Evolutionary conservation across 1,284 basidiomycete species (phyloP), one percentile per base, ranked within the genome.

Genomic region (Fomes fomentarius): DNA sequence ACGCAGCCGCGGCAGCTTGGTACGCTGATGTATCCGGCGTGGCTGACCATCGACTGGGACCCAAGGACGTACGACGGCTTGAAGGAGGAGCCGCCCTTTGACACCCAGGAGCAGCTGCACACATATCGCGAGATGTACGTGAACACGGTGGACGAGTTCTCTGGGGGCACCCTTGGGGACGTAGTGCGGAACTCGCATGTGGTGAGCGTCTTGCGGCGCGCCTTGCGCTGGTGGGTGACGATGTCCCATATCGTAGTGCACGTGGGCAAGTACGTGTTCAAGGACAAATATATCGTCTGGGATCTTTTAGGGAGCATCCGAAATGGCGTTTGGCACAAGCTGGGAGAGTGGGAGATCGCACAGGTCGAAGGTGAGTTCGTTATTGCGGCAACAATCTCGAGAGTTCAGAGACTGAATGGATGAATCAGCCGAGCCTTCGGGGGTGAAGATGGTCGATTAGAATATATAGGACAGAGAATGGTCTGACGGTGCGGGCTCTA

Each of bases 31-130:
- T 49, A 46, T 26, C 55, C 55, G 12, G 14, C 15, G 12, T 50
- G 47, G 38, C 25, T 41, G 26, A 41, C 47, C 26, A 30, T 41
- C 39, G 48, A 50, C 48, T 50, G 40, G 48, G 40, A 50, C 24
- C 48, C 39, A 31, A 14, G 17, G 15, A 24, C 26, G 31, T 50
- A 43, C 22, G 40, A 28, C 25, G 31, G 39, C n/a, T 43, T 43
- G 40, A 26, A 33, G 39, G 39, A 15, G 11, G 30, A 24, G 5
- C 15, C 47, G 38, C 25, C 17, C 47, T 24, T 14, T 30, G 47
- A 49, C 47, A 30, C 12, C 5, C 38, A 49, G 39, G 47, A 8
- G 25, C 35, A 48, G 24, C 37, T 48, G 37, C 47, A 40, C 17
- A 17, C 21, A n/a, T 31, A 38, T 24, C 15, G 47, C 11, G 21